Conservation (phyloP, 805 yeast species). For the Scheffersomyces coipomensis region DNA sequence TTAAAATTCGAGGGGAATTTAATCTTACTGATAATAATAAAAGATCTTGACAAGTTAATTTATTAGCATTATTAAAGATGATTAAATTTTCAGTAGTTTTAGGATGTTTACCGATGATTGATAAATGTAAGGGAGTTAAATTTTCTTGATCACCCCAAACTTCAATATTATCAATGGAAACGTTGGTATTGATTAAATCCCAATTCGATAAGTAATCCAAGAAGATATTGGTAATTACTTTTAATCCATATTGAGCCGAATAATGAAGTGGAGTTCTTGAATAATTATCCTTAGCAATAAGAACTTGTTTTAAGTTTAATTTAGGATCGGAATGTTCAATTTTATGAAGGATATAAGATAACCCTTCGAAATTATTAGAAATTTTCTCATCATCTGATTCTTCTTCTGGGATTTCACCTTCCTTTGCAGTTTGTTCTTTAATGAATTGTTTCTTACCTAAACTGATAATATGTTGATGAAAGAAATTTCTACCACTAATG, state of each 20-base stretch:
- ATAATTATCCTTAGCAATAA: constrained; percentile 72
- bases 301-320: constrained; percentile 15
- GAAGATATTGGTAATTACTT: constrained; percentile 52
- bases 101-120: constrained; percentile 83
- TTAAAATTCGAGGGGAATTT: constrained; percentile 56
- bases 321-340: constrained; percentile 20
- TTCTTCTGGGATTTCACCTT: constrained; percentile 7
- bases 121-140: constrained; percentile 77
- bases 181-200: constrained; percentile 49
- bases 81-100: constrained; percentile 64
- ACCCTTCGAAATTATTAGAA: constrained; percentile 35
- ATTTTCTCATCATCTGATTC: constrained; percentile 48
- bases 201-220: constrained; percentile 57
- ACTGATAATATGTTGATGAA: constrained; percentile 80
- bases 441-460: constrained; percentile 61
- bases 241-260: constrained; percentile 82
- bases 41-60: constrained; percentile 53
- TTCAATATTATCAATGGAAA: constrained; percentile 53
- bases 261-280: constrained; percentile 86
- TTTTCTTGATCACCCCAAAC: constrained; percentile 79
- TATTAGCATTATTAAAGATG: constrained; percentile 35
- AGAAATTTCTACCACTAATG: constrained; percentile 76
- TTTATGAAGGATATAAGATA: constrained; percentile 55
- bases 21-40: constrained; percentile 68
- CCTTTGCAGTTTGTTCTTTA: constrained; percentile 21